These are phyloP conservation scores for Coniella lustricola DNA, from an alignment of 2,329 filamentous ascomycete genomes.

Conservation along the genomic window DNA sequence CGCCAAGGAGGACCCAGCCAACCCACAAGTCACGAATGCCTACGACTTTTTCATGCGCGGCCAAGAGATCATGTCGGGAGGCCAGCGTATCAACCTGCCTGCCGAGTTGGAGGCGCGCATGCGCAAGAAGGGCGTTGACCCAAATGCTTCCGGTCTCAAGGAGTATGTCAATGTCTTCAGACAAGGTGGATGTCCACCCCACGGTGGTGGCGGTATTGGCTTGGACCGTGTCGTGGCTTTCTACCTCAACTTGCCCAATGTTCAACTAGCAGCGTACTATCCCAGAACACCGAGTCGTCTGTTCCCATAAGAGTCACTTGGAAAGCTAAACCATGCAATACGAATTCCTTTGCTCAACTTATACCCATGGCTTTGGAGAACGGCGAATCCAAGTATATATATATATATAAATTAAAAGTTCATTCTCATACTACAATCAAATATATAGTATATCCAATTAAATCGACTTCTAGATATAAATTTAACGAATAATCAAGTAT, in stretches of 20 bases:
- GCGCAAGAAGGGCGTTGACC: conserved; percentile 73
- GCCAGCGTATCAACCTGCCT: conserved; percentile 83
- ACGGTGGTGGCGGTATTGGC: conserved; percentile 84
- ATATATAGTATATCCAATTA: too few species aligned
- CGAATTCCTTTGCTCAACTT: too few species aligned
- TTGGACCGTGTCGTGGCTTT: conserved; percentile 76
- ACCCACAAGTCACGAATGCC: conserved; percentile 59
- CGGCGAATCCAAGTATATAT: too few species aligned
- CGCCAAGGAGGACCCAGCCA: conserved; percentile 68
- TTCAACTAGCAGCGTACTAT: conserved; percentile 52
- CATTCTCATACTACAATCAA: too few species aligned
- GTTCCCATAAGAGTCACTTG: conserved; percentile 42
- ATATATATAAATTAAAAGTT: too few species aligned
- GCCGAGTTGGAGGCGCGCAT: conserved; percentile 71
- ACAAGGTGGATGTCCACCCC: conserved; percentile 78
- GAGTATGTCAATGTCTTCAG: conserved; percentile 81
- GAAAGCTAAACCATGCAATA: too few species aligned
- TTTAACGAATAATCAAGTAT: too few species aligned
- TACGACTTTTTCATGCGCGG: conserved; percentile 86
- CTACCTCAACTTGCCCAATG: conserved; percentile 52
- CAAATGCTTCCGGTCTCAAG: conserved; percentile 66
- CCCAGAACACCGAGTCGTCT: conserved; percentile 55
- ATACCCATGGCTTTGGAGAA: too few species aligned
- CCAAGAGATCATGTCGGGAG: conserved; percentile 87
- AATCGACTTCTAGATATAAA: too few species aligned